These are phyloP conservation scores for Colletotrichum scovillei DNA, from an alignment of 2,329 filamentous ascomycete genomes.

Conservation along the genomic window DNA sequence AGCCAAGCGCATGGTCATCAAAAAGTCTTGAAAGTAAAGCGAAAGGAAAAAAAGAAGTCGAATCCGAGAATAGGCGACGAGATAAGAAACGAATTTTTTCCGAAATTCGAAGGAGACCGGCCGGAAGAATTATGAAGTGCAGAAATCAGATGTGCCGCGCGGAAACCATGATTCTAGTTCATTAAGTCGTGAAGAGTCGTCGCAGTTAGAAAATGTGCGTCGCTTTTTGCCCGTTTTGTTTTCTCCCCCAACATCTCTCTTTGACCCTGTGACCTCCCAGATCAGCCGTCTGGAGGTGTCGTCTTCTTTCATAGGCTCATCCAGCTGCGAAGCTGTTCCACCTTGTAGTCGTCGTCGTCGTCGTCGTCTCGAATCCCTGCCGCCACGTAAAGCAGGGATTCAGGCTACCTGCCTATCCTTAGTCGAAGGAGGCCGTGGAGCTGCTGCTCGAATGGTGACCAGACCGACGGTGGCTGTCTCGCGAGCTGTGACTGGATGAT, in stretches of 20 bases:
- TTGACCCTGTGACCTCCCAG: neutral
- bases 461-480: conserved; percentile 60
- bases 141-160: conserved; percentile 35
- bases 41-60: conserved; percentile 17
- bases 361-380: conserved; percentile 24
- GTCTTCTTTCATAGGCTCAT: conserved; percentile 37
- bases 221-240: conserved; percentile 34
- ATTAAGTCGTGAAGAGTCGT: conserved; percentile 38
- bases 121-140: conserved; percentile 9
- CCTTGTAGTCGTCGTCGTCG: conserved; percentile 42
- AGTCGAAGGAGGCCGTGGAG: conserved; percentile 70
- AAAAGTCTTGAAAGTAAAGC: conserved; percentile 11
- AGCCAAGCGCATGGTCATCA: conserved; percentile 26
- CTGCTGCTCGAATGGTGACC: conserved; percentile 72
- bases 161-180: conserved; percentile 37
- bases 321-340: conserved; percentile 52
- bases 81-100: neutral
- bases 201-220: conserved; percentile 39
- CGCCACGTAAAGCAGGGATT: conserved; percentile 27
- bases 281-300: neutral
- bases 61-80: conserved; percentile 3
- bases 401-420: conserved; percentile 10
- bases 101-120: conserved; percentile 34
- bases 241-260: neutral
- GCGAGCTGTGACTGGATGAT: conserved; percentile 51